Conservation (phyloP, 2,329 filamentous ascomycete genomes). For the Hypoxylon sp. region DNA sequence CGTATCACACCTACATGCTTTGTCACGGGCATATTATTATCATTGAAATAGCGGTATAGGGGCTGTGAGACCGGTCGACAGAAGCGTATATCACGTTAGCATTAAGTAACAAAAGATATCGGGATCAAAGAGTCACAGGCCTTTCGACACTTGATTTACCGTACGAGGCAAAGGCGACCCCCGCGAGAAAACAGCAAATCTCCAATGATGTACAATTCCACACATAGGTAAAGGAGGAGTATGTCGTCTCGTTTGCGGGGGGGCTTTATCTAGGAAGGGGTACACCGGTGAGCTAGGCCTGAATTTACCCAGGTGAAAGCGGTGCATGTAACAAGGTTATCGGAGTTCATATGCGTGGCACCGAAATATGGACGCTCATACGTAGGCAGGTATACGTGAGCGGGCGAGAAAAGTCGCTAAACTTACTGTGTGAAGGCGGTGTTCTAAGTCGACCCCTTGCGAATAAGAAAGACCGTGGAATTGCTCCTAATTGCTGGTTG, state of each 20-base stretch:
- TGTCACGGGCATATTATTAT: background rate
- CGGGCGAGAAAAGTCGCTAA: slow-evolving; percentile 1
- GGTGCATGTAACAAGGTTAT: background rate
- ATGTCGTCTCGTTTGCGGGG: background rate
- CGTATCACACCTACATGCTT: background rate
- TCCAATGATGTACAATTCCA: slow-evolving; percentile 22
- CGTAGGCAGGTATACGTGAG: slow-evolving; percentile 4
- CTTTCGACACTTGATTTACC: slow-evolving; percentile 21
- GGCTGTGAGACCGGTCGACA: background rate
- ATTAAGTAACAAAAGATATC: background rate
- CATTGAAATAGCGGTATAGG: background rate
- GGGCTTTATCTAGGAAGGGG: slow-evolving; percentile 1
- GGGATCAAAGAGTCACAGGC: background rate
- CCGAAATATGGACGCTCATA: slow-evolving; percentile 4
- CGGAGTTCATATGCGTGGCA: slow-evolving; percentile 8
- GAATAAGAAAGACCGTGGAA: slow-evolving; percentile 15
- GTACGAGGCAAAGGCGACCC: slow-evolving; percentile 17
- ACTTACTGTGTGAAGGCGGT: slow-evolving; percentile 1
- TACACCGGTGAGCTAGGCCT: slow-evolving; percentile 22
- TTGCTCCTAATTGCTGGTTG: slow-evolving; percentile 8
- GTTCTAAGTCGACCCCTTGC: slow-evolving; percentile 2
- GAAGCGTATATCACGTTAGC: slow-evolving; percentile 2
- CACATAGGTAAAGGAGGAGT: slow-evolving; percentile 5
- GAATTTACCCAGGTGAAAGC: slow-evolving; percentile 8
- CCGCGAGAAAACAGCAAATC: slow-evolving; percentile 6